Percentiles rank a stretch among this genome's conserved stretches.
phyloP scores from a whole-genome alignment of 1,139 yeast species.

The Suhomyces wounanorum region DNA sequence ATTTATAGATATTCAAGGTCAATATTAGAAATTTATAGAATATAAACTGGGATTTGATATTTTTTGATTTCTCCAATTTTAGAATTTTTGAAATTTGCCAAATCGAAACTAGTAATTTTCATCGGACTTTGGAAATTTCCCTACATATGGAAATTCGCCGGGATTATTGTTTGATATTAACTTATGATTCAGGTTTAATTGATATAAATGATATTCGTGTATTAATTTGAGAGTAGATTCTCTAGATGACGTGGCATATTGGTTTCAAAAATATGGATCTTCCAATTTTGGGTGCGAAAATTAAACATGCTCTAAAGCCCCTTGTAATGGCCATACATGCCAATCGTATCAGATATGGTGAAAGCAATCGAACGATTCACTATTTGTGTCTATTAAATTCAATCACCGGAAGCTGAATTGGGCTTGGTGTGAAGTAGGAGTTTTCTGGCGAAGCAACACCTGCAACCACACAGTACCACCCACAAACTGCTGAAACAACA shows the following conservation, averaged over 20 bases:
- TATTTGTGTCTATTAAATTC: background rate
- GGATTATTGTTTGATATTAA: too few species aligned
- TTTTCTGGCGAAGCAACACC: slow-evolving; percentile 35
- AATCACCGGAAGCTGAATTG: slow-evolving; percentile 2
- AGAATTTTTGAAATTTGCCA: background rate
- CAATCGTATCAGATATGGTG: background rate
- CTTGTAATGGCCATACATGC: background rate
- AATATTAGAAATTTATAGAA: slow-evolving; percentile 41
- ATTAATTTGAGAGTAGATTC: background rate
- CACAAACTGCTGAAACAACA: slow-evolving; percentile 42
- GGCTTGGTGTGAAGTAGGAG: slow-evolving; percentile 26
- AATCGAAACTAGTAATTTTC: too few species aligned
- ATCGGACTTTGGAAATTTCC: too few species aligned
- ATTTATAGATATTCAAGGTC: background rate
- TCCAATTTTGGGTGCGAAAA: background rate
- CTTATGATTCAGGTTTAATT: too few species aligned
- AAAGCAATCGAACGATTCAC: too few species aligned
- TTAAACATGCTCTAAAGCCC: background rate
- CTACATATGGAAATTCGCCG: too few species aligned
- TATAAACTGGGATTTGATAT: background rate
- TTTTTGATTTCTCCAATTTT: too few species aligned
- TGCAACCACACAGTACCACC: slow-evolving; percentile 44
- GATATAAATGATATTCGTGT: background rate
- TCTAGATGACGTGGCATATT: background rate
- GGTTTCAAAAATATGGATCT: background rate